Percentiles rank a stretch among this genome's conserved stretches.
Conservation (phyloP, 2,329 filamentous ascomycete genomes). For the Penicillium sp. region DNA sequence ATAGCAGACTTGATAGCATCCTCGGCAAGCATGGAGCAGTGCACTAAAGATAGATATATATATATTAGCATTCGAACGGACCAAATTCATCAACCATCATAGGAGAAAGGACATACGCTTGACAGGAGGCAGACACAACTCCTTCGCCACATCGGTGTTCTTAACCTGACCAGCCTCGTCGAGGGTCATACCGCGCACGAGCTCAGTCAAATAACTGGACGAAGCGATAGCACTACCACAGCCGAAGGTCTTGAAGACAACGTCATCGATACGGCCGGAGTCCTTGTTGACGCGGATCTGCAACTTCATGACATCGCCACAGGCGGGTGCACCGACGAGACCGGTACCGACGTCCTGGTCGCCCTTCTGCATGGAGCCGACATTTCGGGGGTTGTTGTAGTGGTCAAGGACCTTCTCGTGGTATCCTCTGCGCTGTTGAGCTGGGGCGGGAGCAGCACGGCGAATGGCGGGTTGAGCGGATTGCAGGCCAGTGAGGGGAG, state of each 20-base stretch:
- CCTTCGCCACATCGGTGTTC: slow-evolving; percentile 98
- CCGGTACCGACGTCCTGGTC: slow-evolving; percentile 85
- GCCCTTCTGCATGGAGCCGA: slow-evolving; percentile 75
- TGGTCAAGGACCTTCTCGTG: slow-evolving; percentile 78
- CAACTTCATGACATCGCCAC: slow-evolving; percentile 91
- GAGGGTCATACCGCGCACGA: slow-evolving; percentile 93
- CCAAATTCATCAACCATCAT: neutral
- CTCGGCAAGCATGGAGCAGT: slow-evolving; percentile 90
- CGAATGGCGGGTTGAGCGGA: slow-evolving; percentile 42
- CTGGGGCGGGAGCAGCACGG: slow-evolving; percentile 32
- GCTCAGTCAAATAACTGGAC: slow-evolving; percentile 89
- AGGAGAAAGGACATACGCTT: slow-evolving; percentile 63
- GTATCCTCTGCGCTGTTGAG: slow-evolving; percentile 51
- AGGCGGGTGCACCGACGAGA: slow-evolving; percentile 85
- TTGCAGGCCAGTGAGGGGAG: slow-evolving; percentile 45
- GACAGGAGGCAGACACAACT: slow-evolving; percentile 86
- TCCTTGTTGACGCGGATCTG: slow-evolving; percentile 89
- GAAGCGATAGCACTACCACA: slow-evolving; percentile 94
- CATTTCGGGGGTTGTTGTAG: slow-evolving; percentile 76
- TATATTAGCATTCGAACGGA: slow-evolving; percentile 9
- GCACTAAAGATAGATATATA: slow-evolving; percentile 57
- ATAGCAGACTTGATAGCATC: slow-evolving; percentile 92
- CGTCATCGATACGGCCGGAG: slow-evolving; percentile 85
- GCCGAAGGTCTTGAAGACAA: slow-evolving; percentile 98
- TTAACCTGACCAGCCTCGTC: slow-evolving; percentile 90